phyloP scores from a whole-genome alignment of 2,329 filamentous ascomycete species.

The Cytospora mali region DNA sequence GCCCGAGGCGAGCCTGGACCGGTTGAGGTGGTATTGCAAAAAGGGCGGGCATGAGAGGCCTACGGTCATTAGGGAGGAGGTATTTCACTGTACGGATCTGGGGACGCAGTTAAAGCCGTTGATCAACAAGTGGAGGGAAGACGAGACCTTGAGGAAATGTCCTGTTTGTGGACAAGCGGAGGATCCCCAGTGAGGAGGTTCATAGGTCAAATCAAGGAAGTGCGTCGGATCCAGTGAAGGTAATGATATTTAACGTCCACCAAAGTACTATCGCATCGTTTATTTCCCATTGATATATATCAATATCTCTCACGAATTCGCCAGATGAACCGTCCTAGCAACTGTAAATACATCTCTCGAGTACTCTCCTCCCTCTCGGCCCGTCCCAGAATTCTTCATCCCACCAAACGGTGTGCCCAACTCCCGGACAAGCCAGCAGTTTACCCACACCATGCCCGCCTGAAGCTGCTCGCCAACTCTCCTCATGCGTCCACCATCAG shows the following conservation, averaged over 20 bases:
- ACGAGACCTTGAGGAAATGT: constrained; percentile 29
- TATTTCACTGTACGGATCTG: constrained; percentile 30
- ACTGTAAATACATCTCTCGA: constrained; percentile 40
- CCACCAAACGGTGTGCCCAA: constrained; percentile 40
- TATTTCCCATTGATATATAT: neutral
- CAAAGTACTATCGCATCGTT: too few species aligned
- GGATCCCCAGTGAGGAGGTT: constrained; percentile 21
- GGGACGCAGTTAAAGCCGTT: constrained; percentile 31
- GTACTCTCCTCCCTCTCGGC: constrained; percentile 38
- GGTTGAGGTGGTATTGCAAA: constrained; percentile 31
- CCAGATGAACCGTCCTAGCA: constrained; percentile 35
- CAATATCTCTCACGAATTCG: constrained; percentile 6
- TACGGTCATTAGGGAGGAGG: constrained; percentile 30
- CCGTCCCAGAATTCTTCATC: constrained; percentile 39
- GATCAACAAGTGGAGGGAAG: constrained; percentile 30
- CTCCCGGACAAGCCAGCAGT: constrained; percentile 39
- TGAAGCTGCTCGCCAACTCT: constrained; percentile 38
- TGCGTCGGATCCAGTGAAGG: too few species aligned
- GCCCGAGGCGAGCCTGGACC: constrained; percentile 30
- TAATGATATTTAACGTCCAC: neutral
- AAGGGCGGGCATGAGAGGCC: constrained; percentile 30
- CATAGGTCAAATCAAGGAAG: neutral
- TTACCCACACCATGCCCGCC: constrained; percentile 40
- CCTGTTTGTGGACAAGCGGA: constrained; percentile 23
- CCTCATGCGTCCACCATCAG: constrained; percentile 35